A percentile compares a stretch with the other conserved stretches of the same genome.
These are phyloP conservation scores for Coccomyxa subellipsoidea DNA, from an alignment of 163 green algal genomes.

Conservation along the genomic window DNA sequence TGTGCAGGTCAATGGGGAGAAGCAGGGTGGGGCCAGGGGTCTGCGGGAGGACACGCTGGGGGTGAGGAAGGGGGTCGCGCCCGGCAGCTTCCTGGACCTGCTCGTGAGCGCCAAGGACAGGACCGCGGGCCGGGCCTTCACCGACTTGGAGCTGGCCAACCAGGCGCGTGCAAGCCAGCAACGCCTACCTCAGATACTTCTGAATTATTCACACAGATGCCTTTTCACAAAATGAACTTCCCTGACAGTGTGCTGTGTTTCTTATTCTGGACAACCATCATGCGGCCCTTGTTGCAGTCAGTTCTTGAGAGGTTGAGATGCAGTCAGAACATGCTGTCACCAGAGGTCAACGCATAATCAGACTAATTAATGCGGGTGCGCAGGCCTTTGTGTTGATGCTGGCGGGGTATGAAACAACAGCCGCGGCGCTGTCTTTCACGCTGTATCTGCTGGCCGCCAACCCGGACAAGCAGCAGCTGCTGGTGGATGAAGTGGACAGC, in stretches of 20 bases:
- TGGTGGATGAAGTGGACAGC: conserved; percentile 39
- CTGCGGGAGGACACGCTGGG: neutral
- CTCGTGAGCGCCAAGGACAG: conserved; percentile 7
- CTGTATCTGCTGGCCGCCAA: conserved; percentile 41
- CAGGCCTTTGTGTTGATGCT: conserved; percentile 12
- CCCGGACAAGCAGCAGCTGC: conserved; percentile 32
- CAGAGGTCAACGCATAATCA: no score
- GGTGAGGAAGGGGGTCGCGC: conserved; percentile 3
- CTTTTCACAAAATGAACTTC: no score
- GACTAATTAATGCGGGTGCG: neutral
- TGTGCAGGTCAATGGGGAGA: neutral
- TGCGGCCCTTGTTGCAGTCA: neutral
- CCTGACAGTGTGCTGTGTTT: no score
- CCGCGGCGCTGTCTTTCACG: conserved; percentile 53
- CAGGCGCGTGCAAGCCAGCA: neutral
- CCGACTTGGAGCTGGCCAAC: conserved; percentile 11
- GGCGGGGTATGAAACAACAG: conserved; percentile 61
- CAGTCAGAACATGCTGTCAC: no score
- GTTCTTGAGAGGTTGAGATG: no score
- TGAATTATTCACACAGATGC: no score
- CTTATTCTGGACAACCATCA: no score
- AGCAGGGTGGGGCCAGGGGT: neutral
- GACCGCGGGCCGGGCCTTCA: conserved; percentile 4
- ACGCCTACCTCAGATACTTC: neutral
- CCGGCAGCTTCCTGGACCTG: conserved; percentile 19